A percentile compares a stretch with the other conserved stretches of the same genome.
Conservation (phyloP, 1,284 basidiomycete species). For the Malassezia vespertilionis region DNA sequence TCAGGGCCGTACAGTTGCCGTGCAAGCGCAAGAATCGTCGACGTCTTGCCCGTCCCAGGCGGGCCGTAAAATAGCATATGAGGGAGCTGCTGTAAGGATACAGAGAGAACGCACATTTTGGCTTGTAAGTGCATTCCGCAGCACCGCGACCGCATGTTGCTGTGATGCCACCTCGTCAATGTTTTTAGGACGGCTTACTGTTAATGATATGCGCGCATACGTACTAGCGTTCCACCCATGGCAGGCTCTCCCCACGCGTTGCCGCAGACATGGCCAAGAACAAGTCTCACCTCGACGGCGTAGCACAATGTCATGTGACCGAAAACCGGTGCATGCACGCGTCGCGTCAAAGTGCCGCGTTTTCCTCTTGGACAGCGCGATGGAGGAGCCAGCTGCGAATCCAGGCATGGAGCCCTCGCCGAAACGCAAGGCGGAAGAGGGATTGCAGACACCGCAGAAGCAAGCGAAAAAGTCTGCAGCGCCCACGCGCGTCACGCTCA, state of each 20-base stretch:
- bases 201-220: not conserved
- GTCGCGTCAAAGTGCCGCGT: not conserved
- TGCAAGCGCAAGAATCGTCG: conserved; percentile 87
- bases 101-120: conserved; percentile 62
- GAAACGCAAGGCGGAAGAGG: conserved; percentile 13
- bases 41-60: conserved; percentile 96
- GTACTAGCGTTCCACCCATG: conserved; percentile 19
- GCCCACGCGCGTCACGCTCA: conserved; percentile 41
- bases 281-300: not conserved
- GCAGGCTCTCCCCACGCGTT: conserved; percentile 5
- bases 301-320: not conserved
- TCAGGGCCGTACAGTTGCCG: conserved; percentile 94
- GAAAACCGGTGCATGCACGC: too few relatives aligned
- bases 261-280: not conserved
- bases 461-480: conserved; percentile 14
- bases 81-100: conserved; percentile 59
- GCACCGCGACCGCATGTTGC: conserved; percentile 84
- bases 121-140: conserved; percentile 78
- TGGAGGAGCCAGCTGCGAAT: not conserved
- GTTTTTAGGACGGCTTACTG: conserved; percentile 75
- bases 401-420: not conserved
- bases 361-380: not conserved
- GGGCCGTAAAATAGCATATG: conserved; percentile 99
- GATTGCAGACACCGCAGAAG: conserved; percentile 6
- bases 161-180: conserved; percentile 96